Percentiles rank a stretch among this genome's conserved stretches.
Conservation (phyloP, 2,329 filamentous ascomycete species). For the Pseudogymnoascus pannorum region DNA sequence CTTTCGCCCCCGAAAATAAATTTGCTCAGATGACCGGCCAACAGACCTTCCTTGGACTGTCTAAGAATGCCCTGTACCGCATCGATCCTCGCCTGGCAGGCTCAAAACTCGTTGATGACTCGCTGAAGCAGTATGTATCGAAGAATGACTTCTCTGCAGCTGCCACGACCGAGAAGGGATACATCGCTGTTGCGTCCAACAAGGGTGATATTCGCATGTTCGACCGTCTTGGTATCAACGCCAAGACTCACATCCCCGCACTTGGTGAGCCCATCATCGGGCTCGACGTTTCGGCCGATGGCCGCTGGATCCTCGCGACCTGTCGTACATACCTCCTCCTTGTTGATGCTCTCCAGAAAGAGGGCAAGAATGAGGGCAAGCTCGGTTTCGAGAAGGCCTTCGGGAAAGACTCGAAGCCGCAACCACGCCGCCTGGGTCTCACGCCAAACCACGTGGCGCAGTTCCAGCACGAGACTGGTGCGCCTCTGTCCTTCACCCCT, state of each 20-base stretch:
- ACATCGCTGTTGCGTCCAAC: constrained; percentile 93
- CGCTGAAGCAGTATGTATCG: constrained; percentile 91
- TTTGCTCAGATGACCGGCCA: constrained; percentile 95
- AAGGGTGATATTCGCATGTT: constrained; percentile 97
- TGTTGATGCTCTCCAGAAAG: constrained; percentile 83
- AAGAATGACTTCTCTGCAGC: constrained; percentile 97
- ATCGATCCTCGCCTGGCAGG: constrained; percentile 86
- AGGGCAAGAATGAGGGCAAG: constrained; percentile 93
- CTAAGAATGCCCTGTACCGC: constrained; percentile 85
- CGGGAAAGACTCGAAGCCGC: constrained; percentile 85
- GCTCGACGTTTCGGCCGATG: constrained; percentile 90
- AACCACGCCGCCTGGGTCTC: constrained; percentile 81
- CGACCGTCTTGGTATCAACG: constrained; percentile 91
- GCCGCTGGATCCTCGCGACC: constrained; percentile 90
- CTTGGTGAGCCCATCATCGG: constrained; percentile 92
- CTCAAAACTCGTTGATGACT: constrained; percentile 84
- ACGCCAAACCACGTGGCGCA: constrained; percentile 91
- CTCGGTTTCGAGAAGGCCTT: constrained; percentile 96
- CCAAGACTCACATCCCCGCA: constrained; percentile 93
- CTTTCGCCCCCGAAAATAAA: constrained; percentile 93
- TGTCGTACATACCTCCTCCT: constrained; percentile 91
- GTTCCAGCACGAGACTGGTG: constrained; percentile 92
- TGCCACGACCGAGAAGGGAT: constrained; percentile 91
- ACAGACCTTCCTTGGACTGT: constrained; percentile 91
- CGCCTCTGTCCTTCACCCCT: constrained; percentile 77